Evolutionary conservation across 306 rosid genomes (phyloP).

Genomic region (Gastrolobium villosum): DNA sequence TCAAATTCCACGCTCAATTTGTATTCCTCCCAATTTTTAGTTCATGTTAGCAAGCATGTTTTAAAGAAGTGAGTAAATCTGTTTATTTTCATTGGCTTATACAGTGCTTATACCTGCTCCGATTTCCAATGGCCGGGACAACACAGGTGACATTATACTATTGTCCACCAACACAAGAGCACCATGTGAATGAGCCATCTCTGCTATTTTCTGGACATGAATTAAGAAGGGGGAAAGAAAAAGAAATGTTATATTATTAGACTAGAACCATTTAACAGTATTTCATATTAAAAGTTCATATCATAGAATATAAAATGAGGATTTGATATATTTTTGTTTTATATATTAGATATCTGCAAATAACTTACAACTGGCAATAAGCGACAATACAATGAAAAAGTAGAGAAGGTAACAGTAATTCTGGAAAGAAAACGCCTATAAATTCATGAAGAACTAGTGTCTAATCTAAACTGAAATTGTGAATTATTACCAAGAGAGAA

Average conservation of each 20-base stretch:
- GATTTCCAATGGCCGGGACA: conserved; percentile 86
- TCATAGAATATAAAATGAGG: conserved; percentile 6
- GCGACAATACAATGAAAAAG: conserved; percentile 23
- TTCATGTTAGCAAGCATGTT: conserved; percentile 25
- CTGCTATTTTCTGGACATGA: conserved; percentile 78
- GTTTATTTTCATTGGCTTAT: conserved; percentile 21
- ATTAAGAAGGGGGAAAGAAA: conserved; percentile 26
- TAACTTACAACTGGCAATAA: neutral
- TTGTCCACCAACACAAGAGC: conserved; percentile 91
- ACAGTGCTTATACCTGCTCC: conserved; percentile 86
- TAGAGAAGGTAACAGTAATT: conserved; percentile 22
- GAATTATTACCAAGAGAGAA: neutral
- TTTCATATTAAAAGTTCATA: conserved; percentile 26
- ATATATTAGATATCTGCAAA: conserved; percentile 18
- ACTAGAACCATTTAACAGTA: conserved; percentile 13
- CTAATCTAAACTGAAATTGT: neutral
- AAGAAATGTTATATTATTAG: conserved; percentile 12
- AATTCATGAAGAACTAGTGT: neutral
- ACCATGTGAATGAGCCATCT: conserved; percentile 80
- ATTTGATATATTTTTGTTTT: neutral
- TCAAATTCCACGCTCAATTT: conserved; percentile 12
- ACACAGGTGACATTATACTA: conserved; percentile 94
- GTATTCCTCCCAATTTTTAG: no score
- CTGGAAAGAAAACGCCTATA: conserved; percentile 14
- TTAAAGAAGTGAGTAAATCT: conserved; percentile 1